phyloP scores from a whole-genome alignment of 2,329 filamentous ascomycete genomes.

The Hypomyces rosellus region DNA sequence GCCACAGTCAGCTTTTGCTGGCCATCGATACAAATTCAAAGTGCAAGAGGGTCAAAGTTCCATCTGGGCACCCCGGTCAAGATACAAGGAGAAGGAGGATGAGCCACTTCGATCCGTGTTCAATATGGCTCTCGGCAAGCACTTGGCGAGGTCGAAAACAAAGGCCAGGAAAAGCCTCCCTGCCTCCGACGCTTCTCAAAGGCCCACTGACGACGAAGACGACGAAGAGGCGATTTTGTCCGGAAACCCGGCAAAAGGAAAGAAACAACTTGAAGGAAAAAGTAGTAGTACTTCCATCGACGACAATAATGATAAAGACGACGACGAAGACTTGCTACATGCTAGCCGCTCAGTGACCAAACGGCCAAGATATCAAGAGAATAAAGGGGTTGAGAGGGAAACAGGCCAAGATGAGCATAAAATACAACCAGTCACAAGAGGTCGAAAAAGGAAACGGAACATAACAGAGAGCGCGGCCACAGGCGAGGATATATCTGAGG shows the following conservation, averaged over 20 bases:
- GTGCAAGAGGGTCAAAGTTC: slow-evolving; percentile 24
- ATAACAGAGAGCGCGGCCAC: not conserved
- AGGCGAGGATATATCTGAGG: not conserved
- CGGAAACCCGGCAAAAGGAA: slow-evolving; percentile 8
- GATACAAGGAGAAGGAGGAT: slow-evolving; percentile 15
- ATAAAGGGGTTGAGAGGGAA: slow-evolving; percentile 1
- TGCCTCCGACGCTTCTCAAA: not conserved
- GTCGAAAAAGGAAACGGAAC: slow-evolving; percentile 6
- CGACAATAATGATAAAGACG: slow-evolving; percentile 15
- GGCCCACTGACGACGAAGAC: slow-evolving; percentile 14
- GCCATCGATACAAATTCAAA: slow-evolving; percentile 28
- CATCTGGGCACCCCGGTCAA: slow-evolving; percentile 26
- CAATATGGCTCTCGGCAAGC: slow-evolving; percentile 3
- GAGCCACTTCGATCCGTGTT: slow-evolving; percentile 7
- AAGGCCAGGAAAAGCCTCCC: slow-evolving; percentile 1
- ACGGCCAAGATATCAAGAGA: not conserved
- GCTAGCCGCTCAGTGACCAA: not conserved
- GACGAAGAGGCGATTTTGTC: slow-evolving; percentile 19
- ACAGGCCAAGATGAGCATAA: not conserved
- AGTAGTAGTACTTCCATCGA: slow-evolving; percentile 1
- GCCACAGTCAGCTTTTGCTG: not conserved
- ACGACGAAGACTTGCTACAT: slow-evolving; percentile 20
- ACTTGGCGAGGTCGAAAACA: not conserved
- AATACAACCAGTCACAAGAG: not conserved
- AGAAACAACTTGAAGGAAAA: not conserved